These are phyloP conservation scores for Melanogaster broomeanus DNA, from an alignment of 768 basidiomycete genomes.

Conservation along the genomic window DNA sequence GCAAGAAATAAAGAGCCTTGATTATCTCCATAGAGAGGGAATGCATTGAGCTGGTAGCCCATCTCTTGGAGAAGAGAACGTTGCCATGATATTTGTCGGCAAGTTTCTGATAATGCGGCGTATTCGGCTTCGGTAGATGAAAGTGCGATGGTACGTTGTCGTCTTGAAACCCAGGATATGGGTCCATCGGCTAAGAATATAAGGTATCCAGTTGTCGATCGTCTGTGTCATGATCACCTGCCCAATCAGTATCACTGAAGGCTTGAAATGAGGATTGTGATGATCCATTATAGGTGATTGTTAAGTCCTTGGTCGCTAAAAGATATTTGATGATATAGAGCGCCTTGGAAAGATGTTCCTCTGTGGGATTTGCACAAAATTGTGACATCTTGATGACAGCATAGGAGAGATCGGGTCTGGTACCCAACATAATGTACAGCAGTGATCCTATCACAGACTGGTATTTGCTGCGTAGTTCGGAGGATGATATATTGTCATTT, in stretches of 20 bases:
- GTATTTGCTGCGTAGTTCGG: not conserved
- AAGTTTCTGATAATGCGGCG: slow-evolving; percentile 35
- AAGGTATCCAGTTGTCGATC: not conserved
- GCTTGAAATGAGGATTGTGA: not conserved
- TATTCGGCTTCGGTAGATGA: slow-evolving; percentile 45
- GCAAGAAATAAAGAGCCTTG: not conserved
- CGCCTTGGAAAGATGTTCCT: not conserved
- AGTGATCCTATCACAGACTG: slow-evolving; percentile 28
- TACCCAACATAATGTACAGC: slow-evolving; percentile 29
- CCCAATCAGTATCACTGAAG: not conserved
- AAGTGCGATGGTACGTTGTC: slow-evolving; percentile 13
- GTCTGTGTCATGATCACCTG: not conserved
- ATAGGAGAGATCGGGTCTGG: slow-evolving; percentile 33
- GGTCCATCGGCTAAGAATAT: not conserved
- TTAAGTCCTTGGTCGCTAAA: not conserved
- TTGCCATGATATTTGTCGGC: slow-evolving; percentile 28
- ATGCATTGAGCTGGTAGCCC: slow-evolving; percentile 1
- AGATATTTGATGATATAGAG: not conserved
- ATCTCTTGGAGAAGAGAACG: slow-evolving; percentile 20
- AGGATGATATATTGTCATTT: not conserved
- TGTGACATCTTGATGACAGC: slow-evolving; percentile 24
- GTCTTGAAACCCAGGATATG: not conserved
- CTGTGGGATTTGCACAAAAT: slow-evolving; percentile 4
- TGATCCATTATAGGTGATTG: not conserved
- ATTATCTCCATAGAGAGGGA: slow-evolving; percentile 16